phyloP scores from a whole-genome alignment of 75 land plant genomes.

The Ceratopteris richardii region DNA sequence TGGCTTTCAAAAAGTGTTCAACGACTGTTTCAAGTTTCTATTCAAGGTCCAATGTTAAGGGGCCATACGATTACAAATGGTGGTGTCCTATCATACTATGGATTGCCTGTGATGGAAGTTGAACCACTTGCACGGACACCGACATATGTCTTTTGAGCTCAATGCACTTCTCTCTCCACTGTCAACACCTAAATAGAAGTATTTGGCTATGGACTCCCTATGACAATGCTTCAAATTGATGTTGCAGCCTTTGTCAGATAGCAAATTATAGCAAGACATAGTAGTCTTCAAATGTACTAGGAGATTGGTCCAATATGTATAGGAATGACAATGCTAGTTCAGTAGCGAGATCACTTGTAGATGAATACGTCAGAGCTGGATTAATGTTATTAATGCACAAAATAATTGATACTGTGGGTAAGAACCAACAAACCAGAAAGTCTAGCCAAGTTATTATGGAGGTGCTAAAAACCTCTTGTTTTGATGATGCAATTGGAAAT shows the following conservation, averaged over 20 bases:
- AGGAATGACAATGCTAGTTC: slow-evolving; percentile 30
- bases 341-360: slow-evolving; percentile 71
- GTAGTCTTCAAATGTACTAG: no score
- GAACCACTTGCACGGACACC: slow-evolving; percentile 50
- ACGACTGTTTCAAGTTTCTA: slow-evolving; percentile 61
- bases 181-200: slow-evolving; percentile 44
- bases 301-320: no score
- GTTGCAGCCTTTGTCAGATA: slow-evolving; percentile 71
- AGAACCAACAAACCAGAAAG: no score
- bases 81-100: slow-evolving; percentile 16
- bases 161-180: slow-evolving; percentile 54
- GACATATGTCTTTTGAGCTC: slow-evolving; percentile 47
- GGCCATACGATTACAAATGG: slow-evolving; percentile 19
- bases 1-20: slow-evolving; percentile 72
- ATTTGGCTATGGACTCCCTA: slow-evolving; percentile 76
- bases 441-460: no score
- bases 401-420: no score
- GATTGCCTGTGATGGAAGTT: slow-evolving; percentile 25
- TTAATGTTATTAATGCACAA: no score
- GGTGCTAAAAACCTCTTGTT: no score
- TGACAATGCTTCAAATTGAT: slow-evolving; percentile 61
- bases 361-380: slow-evolving; percentile 65
- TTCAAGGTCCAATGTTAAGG: slow-evolving; percentile 85
- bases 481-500: no score
- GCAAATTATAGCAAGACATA: slow-evolving; percentile 35